Evolutionary conservation across 495 filamentous ascomycete genomes (phyloP).

Genomic region (Terfezia claveryi): DNA sequence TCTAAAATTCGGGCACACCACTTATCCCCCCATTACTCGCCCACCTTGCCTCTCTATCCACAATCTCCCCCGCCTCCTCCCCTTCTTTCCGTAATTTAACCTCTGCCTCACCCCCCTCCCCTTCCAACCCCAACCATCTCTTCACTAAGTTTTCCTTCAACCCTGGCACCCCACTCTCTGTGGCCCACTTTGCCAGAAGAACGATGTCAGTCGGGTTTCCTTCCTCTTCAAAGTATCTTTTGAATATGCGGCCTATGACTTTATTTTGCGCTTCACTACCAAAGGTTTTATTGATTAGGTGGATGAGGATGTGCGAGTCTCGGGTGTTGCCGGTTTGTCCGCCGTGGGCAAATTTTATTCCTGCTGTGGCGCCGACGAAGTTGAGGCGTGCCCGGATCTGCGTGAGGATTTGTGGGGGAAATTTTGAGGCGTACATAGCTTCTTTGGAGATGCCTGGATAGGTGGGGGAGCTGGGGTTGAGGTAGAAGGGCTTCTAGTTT

Average conservation of each 20-base stretch:
- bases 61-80: too few relatives aligned
- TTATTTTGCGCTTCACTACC: slow-evolving; percentile 33
- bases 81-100: too few relatives aligned
- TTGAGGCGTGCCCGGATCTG: slow-evolving; percentile 37
- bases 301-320: slow-evolving; percentile 53
- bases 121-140: too few relatives aligned
- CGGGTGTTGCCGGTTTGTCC: slow-evolving; percentile 59
- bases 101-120: too few relatives aligned
- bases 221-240: slow-evolving; percentile 53
- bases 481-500: slow-evolving; percentile 58
- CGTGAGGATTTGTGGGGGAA: slow-evolving; percentile 34
- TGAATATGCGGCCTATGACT: slow-evolving; percentile 47
- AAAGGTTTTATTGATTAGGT: slow-evolving; percentile 38
- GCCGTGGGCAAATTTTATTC: slow-evolving; percentile 50
- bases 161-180: too few relatives aligned
- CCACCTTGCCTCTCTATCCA: not conserved
- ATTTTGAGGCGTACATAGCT: slow-evolving; percentile 30
- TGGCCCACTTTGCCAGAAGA: too few relatives aligned
- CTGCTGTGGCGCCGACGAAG: slow-evolving; percentile 34
- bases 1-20: not conserved
- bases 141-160: too few relatives aligned
- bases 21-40: not conserved
- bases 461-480: slow-evolving; percentile 40
- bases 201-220: slow-evolving; percentile 43
- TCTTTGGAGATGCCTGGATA: slow-evolving; percentile 34